Percentiles rank a stretch among this genome's conserved stretches.
Evolutionary conservation across 176 grass and related monocot genomes (phyloP).

Genomic region (Aegilops speltoides): DNA sequence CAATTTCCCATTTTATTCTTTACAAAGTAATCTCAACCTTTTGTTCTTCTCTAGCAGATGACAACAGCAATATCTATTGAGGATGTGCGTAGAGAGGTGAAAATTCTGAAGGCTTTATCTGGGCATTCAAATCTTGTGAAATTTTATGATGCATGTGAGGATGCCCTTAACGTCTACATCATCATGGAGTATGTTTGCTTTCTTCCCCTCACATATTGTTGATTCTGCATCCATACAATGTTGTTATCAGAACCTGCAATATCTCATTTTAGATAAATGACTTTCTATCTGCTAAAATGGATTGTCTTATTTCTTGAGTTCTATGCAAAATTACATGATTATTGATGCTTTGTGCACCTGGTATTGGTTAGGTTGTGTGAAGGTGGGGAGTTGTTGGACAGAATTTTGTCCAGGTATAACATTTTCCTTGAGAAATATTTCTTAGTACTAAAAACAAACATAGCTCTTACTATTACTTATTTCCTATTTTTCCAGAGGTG

Average conservation of each 20-base stretch:
- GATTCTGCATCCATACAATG: background rate
- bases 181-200: slow-evolving; percentile 92
- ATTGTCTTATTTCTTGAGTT: slow-evolving; percentile 20
- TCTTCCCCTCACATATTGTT: slow-evolving; percentile 16
- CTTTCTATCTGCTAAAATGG: background rate
- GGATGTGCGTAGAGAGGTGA: slow-evolving; percentile 98
- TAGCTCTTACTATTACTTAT: slow-evolving; percentile 22
- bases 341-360: slow-evolving; percentile 33
- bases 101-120: slow-evolving; percentile 93
- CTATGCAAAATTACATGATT: slow-evolving; percentile 19
- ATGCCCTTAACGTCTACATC: slow-evolving; percentile 91
- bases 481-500: slow-evolving; percentile 66
- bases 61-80: slow-evolving; percentile 96
- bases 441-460: slow-evolving; percentile 17
- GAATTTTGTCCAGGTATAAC: slow-evolving; percentile 91
- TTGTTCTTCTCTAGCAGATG: slow-evolving; percentile 65
- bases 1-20: slow-evolving; percentile 27
- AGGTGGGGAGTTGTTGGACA: slow-evolving; percentile 95
- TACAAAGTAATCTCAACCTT: slow-evolving; percentile 13
- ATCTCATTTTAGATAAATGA: slow-evolving; percentile 6
- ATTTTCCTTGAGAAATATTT: slow-evolving; percentile 28
- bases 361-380: slow-evolving; percentile 78
- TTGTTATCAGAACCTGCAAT: background rate
- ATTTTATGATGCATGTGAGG: slow-evolving; percentile 99
- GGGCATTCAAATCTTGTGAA: slow-evolving; percentile 87